A percentile compares a stretch with the other conserved stretches of the same genome.
Evolutionary conservation across 257 asterid species (phyloP).

Genomic region (Solanum paucissectum): DNA sequence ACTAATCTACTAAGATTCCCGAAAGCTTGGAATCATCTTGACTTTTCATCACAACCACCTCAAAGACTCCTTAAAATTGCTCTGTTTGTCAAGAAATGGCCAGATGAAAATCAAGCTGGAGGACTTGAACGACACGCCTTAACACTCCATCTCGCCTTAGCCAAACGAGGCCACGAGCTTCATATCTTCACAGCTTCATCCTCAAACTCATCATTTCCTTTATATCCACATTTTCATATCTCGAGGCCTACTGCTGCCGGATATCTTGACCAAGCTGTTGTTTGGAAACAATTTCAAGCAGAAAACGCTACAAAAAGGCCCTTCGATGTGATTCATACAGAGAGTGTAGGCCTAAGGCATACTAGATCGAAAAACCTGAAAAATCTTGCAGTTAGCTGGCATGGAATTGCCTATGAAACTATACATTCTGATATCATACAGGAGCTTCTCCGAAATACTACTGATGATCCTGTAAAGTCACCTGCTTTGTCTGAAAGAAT

Average conservation of each 20-base stretch:
- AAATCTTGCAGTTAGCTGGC: constrained; percentile 74
- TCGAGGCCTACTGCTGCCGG: constrained; percentile 57
- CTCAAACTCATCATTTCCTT: constrained; percentile 13
- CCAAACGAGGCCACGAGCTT: constrained; percentile 59
- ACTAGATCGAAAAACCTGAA: constrained; percentile 39
- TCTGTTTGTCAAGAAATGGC: constrained; percentile 73
- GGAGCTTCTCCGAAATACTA: constrained; percentile 31
- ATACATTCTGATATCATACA: constrained; percentile 52
- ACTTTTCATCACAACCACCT: constrained; percentile 28
- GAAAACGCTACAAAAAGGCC: constrained; percentile 33
- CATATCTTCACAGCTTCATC: constrained; percentile 48
- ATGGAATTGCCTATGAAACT: constrained; percentile 60
- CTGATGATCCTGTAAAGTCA: constrained; percentile 8
- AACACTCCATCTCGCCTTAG: constrained; percentile 3
- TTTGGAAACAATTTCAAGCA: constrained; percentile 44
- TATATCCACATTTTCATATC: constrained; percentile 29
- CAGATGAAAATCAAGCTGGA: constrained; percentile 37
- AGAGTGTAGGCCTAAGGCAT: constrained; percentile 66
- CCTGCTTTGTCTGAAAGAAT: constrained; percentile 21
- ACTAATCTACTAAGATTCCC: constrained; percentile 32
- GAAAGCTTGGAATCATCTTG: constrained; percentile 51
- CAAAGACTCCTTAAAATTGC: constrained; percentile 43
- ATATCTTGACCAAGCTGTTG: constrained; percentile 50
- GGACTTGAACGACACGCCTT: constrained; percentile 70
- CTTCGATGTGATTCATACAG: constrained; percentile 62